Conservation (phyloP, 2,329 filamentous ascomycete genomes). For the Exophiala sp. region DNA sequence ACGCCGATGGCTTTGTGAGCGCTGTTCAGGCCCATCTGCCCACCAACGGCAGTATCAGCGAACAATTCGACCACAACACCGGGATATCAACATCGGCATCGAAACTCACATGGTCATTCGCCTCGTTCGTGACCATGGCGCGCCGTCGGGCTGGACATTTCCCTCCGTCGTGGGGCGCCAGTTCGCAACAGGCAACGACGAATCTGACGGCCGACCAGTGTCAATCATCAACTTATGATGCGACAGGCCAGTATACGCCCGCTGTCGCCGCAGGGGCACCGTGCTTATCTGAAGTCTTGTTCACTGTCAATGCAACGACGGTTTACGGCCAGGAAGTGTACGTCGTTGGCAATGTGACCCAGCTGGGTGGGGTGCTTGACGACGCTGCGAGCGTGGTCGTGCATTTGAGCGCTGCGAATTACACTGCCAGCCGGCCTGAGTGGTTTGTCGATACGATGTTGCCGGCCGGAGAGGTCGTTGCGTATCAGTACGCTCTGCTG, state of each 20-base stretch:
- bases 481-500: constrained; percentile 69
- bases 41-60: constrained; percentile 52
- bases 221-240: constrained; percentile 19
- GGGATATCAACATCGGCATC: constrained; percentile 38
- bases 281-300: constrained; percentile 23
- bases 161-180: constrained; percentile 27
- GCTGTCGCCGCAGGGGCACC: constrained; percentile 20
- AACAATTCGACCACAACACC: constrained; percentile 39
- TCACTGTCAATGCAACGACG: constrained; percentile 19
- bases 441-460: constrained; percentile 60
- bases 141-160: constrained; percentile 23
- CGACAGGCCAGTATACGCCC: constrained; percentile 25
- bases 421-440: constrained; percentile 9
- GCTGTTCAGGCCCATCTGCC: constrained; percentile 48
- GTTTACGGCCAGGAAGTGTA: constrained; percentile 58
- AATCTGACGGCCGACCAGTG: constrained; percentile 19
- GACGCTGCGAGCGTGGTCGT: constrained; percentile 10
- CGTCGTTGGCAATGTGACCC: constrained; percentile 56
- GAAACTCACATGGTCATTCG: constrained; percentile 47
- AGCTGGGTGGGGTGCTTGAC: constrained; percentile 48
- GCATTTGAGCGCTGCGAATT: constrained; percentile 17
- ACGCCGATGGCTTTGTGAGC: constrained; percentile 55
- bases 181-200: constrained; percentile 9
- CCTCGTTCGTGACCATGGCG: constrained; percentile 37
- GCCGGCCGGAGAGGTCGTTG: constrained; percentile 52